Evolutionary conservation across 2,329 filamentous ascomycete genomes (phyloP), one percentile per base, ranked within the genome.

Genomic region (Talaromyces sp.): DNA sequence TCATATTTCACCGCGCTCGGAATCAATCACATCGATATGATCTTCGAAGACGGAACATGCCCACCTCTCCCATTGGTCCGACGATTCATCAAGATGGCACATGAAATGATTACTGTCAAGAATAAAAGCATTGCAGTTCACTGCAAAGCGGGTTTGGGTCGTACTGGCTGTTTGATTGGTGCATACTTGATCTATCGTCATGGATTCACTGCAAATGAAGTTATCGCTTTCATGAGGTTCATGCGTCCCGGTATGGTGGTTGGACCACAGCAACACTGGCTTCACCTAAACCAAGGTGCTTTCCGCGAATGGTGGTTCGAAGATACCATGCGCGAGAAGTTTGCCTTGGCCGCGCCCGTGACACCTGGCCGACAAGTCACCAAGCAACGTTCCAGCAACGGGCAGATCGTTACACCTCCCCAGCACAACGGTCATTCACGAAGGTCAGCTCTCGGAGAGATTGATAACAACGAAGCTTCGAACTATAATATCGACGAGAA

Each of bases 201-300:
- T 73, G 94, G 91, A 58, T 99, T 97, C 75, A 97, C 93, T 5
- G 94, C 94, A 63, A 96, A 97, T 70, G 93, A 97, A 76, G 85
- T 96, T 67, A 97, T 97, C 71, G 89, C 92, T 2, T 99, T 92
- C 75, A 97, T 99, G 93, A 87, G 93, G 61, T 99, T 99, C 77
- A 97, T 97, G 93, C 84, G 93, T 59, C 94, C 94, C 0, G 94
- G 94, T 55, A 99, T 99, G 94, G 94, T 99, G 6, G 94, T 99
- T 55, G 94, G 94, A 0, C 94, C 94, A 39, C 94, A 99, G 72
- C 94, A 99, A 76, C 94, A 99, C 76, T 99, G 94, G 94, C 83
- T 99, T 56, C 94, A 99, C 71, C 83, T 99, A 62, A 97, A 99
- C 78, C 94, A 99, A 75, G 89, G 89, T 36, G 87, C 89, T 36